A percentile compares a stretch with the other conserved stretches of the same genome.
Conservation (phyloP, 306 rosid species). For the Fragaria iinumae region DNA sequence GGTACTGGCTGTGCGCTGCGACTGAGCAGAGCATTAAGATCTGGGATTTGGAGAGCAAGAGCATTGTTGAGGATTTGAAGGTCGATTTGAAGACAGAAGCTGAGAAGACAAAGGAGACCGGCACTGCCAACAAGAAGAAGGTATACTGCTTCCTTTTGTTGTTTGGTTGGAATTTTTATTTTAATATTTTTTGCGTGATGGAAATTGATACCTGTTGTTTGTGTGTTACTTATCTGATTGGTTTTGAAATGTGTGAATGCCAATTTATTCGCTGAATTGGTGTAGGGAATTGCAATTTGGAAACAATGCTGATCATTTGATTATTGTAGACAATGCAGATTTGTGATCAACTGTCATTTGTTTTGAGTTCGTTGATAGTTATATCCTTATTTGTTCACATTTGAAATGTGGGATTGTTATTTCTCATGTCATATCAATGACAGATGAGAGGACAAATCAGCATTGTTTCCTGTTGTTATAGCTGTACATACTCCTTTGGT, state of each 20-base stretch:
- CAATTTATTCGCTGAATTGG: background rate
- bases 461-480: background rate
- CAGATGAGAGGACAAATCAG: background rate
- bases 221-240: background rate
- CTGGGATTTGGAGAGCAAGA: constrained; percentile 99
- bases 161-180: background rate
- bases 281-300: background rate
- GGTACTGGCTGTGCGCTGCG: constrained; percentile 99
- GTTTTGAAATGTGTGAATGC: background rate
- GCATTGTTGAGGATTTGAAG: constrained; percentile 89
- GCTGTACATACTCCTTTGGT: too few relatives aligned
- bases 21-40: constrained; percentile 94
- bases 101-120: constrained; percentile 58
- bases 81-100: constrained; percentile 82
- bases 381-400: background rate
- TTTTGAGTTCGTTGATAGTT: background rate
- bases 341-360: background rate
- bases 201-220: background rate
- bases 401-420: background rate
- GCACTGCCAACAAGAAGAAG: constrained; percentile 70
- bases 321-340: background rate
- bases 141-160: constrained; percentile 26
- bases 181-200: background rate
- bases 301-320: background rate
- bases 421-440: background rate